Evolutionary conservation across 495 filamentous ascomycete species (phyloP).

Genomic region (Podospora tetraspora): DNA sequence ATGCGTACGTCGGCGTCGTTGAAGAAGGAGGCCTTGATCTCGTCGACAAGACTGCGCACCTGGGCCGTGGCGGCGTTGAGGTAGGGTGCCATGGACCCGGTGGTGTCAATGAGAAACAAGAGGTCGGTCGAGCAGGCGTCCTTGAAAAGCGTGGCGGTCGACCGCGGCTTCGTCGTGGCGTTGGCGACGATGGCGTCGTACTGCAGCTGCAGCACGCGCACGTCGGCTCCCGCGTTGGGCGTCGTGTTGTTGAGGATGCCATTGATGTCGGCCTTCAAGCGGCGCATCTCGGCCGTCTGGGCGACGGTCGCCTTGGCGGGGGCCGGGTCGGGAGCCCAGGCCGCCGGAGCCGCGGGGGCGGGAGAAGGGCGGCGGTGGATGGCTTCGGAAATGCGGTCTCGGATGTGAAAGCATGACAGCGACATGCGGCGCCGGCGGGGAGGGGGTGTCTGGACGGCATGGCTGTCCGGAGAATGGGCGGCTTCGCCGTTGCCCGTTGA

Average conservation of each 20-base stretch:
- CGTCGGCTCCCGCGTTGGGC: not conserved
- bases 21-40: constrained; percentile 33
- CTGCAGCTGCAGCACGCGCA: constrained; percentile 25
- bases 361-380: not conserved
- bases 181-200: constrained; percentile 17
- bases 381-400: not conserved
- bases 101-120: constrained; percentile 40
- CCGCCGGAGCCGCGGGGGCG: not conserved
- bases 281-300: not conserved
- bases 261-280: not conserved
- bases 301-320: not conserved
- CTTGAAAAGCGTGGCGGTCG: constrained; percentile 28
- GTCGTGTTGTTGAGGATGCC: not conserved
- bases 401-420: not conserved
- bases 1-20: constrained; percentile 40
- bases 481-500: not conserved
- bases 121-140: constrained; percentile 33
- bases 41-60: constrained; percentile 30
- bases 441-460: not conserved
- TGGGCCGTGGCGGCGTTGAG: constrained; percentile 34
- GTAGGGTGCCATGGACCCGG: constrained; percentile 29
- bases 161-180: not conserved
- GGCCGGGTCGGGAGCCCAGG: not conserved
- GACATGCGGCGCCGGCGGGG: not conserved
- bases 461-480: not conserved